A percentile compares a stretch with the other conserved stretches of the same genome.
phyloP scores from a whole-genome alignment of 2,329 filamentous ascomycete genomes.

The Neoscytalidium dimidiatum region DNA sequence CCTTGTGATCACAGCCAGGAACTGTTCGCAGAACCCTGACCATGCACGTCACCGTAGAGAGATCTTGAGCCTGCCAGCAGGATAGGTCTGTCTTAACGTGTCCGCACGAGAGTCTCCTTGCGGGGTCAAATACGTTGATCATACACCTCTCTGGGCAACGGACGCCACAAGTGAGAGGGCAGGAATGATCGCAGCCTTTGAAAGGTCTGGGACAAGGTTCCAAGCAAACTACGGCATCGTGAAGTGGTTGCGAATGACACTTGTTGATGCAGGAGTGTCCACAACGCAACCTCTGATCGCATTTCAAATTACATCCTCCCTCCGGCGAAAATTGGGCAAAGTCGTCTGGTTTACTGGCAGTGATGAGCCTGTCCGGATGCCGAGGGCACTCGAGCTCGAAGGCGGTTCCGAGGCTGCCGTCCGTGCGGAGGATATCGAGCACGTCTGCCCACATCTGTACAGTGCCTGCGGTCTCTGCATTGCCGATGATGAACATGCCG shows the following conservation, averaged over 20 bases:
- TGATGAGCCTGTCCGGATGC: constrained; percentile 28
- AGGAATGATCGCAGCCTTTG: constrained; percentile 30
- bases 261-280: constrained; percentile 32
- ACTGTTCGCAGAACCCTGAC: constrained; percentile 50
- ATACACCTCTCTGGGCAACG: constrained; percentile 27
- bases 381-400: constrained; percentile 33
- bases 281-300: constrained; percentile 28
- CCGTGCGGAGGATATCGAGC: constrained; percentile 50
- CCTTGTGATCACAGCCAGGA: constrained; percentile 57
- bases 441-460: constrained; percentile 67
- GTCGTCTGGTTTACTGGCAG: constrained; percentile 32
- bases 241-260: constrained; percentile 36
- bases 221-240: constrained; percentile 29
- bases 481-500: constrained; percentile 72
- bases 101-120: constrained; percentile 31
- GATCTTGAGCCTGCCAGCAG: constrained; percentile 42
- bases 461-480: constrained; percentile 57
- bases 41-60: constrained; percentile 51
- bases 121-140: constrained; percentile 21
- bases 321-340: constrained; percentile 32
- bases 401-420: constrained; percentile 23
- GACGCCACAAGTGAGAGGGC: constrained; percentile 32
- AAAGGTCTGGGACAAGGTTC: constrained; percentile 30
- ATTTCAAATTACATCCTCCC: constrained; percentile 32
- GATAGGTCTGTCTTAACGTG: constrained; percentile 27